Conservation (phyloP, 2,329 filamentous ascomycete species). For the Scytalidium lignicola region DNA sequence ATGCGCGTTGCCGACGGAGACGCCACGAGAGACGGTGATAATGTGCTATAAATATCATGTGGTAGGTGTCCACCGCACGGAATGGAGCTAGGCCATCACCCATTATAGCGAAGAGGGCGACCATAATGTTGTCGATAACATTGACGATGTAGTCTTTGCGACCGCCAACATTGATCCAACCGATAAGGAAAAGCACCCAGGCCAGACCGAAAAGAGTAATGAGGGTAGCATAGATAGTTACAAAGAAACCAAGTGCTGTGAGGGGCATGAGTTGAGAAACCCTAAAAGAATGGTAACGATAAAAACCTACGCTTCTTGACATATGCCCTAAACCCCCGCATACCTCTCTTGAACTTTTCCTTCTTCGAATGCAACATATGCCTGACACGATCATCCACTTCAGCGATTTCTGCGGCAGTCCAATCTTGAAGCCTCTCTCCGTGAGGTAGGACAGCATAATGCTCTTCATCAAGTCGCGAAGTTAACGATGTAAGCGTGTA, state of each 20-base stretch:
- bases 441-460: constrained; percentile 76
- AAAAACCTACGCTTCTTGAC: constrained; percentile 56
- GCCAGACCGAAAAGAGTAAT: constrained; percentile 80
- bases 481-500: constrained; percentile 51
- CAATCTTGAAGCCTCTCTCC: constrained; percentile 68
- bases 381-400: constrained; percentile 77
- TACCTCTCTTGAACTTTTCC: constrained; percentile 70
- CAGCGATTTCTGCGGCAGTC: constrained; percentile 66
- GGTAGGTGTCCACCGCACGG: constrained; percentile 76
- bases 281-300: constrained; percentile 1
- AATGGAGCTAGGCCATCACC: constrained; percentile 69
- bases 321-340: constrained; percentile 80
- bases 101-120: constrained; percentile 64
- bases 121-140: constrained; percentile 64
- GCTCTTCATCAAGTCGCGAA: constrained; percentile 62
- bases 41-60: constrained; percentile 76
- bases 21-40: constrained; percentile 47
- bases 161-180: constrained; percentile 79
- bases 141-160: constrained; percentile 64
- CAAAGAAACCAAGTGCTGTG: constrained; percentile 68
- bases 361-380: constrained; percentile 82
- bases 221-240: constrained; percentile 77
- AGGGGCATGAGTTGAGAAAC: constrained; percentile 4
- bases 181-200: constrained; percentile 85
- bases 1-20: constrained; percentile 50